Conservation (phyloP, 2,329 filamentous ascomycete species). For the Calonectria pseudoreteaudii region DNA sequence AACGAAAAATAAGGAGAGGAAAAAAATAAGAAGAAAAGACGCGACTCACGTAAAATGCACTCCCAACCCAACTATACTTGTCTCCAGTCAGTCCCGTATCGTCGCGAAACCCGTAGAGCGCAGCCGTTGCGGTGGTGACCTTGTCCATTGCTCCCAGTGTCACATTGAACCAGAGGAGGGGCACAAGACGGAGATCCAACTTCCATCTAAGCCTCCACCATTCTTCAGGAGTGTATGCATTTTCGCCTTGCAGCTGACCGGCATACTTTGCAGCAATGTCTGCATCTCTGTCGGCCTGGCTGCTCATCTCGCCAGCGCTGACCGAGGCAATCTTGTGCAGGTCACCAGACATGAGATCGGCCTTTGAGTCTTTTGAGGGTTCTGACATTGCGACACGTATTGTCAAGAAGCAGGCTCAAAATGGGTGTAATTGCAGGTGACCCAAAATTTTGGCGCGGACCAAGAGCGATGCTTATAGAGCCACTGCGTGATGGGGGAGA, state of each 20-base stretch:
- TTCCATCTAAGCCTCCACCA: conserved; percentile 34
- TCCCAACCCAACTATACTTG: conserved; percentile 39
- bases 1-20: neutral
- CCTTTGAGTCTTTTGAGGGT: neutral
- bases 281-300: neutral
- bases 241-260: conserved; percentile 13
- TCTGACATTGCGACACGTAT: neutral
- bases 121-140: conserved; percentile 45
- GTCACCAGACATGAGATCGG: neutral
- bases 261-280: conserved; percentile 19
- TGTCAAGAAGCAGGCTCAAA: neutral
- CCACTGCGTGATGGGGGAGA: neutral
- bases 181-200: conserved; percentile 37
- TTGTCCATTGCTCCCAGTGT: conserved; percentile 47
- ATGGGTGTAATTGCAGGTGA: neutral
- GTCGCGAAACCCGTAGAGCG: conserved; percentile 42
- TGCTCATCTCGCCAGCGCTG: neutral
- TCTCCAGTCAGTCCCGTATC: conserved; percentile 40
- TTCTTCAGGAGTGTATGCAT: conserved; percentile 22
- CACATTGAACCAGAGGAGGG: conserved; percentile 41
- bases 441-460: neutral
- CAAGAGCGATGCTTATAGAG: neutral
- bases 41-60: conserved; percentile 20
- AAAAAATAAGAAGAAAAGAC: neutral
- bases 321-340: neutral